A percentile compares a stretch with the other conserved stretches of the same genome.
phyloP scores from a whole-genome alignment of 2,329 filamentous ascomycete species.

The Ophiocordyceps camponoti-saundersi region DNA sequence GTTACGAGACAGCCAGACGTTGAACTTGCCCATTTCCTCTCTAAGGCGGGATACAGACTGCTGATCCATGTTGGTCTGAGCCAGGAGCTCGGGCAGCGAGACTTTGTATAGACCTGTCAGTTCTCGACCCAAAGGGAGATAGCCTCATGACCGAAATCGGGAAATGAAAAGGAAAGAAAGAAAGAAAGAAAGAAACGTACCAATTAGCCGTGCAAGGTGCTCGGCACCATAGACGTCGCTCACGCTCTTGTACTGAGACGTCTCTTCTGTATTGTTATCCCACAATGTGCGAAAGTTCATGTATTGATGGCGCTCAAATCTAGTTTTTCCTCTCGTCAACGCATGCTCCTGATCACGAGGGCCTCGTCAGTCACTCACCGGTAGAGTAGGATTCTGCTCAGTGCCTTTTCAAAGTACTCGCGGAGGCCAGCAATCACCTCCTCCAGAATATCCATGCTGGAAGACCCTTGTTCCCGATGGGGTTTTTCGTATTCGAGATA shows the following conservation, averaged over 20 bases:
- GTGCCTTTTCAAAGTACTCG: conserved; percentile 84
- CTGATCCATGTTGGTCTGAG: conserved; percentile 94
- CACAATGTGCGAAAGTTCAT: conserved; percentile 58
- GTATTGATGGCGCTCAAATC: conserved; percentile 84
- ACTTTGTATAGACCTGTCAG: conserved; percentile 31
- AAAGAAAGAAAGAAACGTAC: conserved; percentile 30
- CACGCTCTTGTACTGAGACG: conserved; percentile 52
- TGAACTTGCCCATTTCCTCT: conserved; percentile 78
- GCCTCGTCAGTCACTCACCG: conserved; percentile 25
- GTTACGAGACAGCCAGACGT: conserved; percentile 67
- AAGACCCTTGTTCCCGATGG: conserved; percentile 46
- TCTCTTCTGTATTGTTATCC: conserved; percentile 37
- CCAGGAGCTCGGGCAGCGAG: conserved; percentile 78
- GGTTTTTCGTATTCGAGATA: conserved; percentile 57
- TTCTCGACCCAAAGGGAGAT: background rate
- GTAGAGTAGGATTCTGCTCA: conserved; percentile 82
- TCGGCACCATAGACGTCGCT: conserved; percentile 84
- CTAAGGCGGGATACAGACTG: conserved; percentile 78
- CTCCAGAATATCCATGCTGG: conserved; percentile 71
- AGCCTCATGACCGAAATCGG: too few species aligned
- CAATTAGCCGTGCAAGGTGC: conserved; percentile 75
- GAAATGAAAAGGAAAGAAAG: too few species aligned
- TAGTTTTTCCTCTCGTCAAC: conserved; percentile 17
- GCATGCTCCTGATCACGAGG: background rate
- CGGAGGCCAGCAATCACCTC: conserved; percentile 75